These are phyloP conservation scores for Botrytis fragariae DNA, from an alignment of 2,329 filamentous ascomycete species.

Conservation along the genomic window DNA sequence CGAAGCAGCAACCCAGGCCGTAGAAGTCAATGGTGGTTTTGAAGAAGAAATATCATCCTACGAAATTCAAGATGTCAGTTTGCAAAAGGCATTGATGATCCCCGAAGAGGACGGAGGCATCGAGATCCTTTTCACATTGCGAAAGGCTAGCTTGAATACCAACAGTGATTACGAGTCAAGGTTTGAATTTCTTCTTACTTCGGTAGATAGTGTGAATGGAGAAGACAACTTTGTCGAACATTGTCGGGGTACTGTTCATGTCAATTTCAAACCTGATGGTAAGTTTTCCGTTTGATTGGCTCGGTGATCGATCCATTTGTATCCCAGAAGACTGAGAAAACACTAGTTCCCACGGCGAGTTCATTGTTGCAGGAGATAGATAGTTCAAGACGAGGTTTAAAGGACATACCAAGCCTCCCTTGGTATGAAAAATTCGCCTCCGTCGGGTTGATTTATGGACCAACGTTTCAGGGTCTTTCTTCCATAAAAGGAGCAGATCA, in stretches of 20 bases:
- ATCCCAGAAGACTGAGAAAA: neutral
- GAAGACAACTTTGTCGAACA: neutral
- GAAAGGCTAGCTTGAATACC: too few relatives aligned
- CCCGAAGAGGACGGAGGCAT: constrained; percentile 15
- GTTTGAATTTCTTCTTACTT: neutral
- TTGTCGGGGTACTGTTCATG: neutral
- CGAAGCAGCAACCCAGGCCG: constrained; percentile 21
- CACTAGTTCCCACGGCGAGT: neutral
- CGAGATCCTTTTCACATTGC: constrained; percentile 1
- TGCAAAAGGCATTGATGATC: constrained; percentile 14
- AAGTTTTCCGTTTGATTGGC: neutral
- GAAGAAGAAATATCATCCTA: constrained; percentile 33
- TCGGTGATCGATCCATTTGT: neutral
- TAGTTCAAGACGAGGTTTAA: neutral
- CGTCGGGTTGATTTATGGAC: neutral
- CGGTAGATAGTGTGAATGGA: neutral
- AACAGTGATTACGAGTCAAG: neutral
- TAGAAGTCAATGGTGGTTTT: constrained; percentile 27
- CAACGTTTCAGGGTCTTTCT: neutral
- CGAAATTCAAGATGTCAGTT: constrained; percentile 14
- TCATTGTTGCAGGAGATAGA: neutral
- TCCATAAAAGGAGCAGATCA: neutral
- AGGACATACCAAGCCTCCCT: neutral
- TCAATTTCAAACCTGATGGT: neutral
- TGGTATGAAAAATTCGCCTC: neutral